phyloP scores from a whole-genome alignment of 495 filamentous ascomycete genomes.

The Extremus antarcticus region DNA sequence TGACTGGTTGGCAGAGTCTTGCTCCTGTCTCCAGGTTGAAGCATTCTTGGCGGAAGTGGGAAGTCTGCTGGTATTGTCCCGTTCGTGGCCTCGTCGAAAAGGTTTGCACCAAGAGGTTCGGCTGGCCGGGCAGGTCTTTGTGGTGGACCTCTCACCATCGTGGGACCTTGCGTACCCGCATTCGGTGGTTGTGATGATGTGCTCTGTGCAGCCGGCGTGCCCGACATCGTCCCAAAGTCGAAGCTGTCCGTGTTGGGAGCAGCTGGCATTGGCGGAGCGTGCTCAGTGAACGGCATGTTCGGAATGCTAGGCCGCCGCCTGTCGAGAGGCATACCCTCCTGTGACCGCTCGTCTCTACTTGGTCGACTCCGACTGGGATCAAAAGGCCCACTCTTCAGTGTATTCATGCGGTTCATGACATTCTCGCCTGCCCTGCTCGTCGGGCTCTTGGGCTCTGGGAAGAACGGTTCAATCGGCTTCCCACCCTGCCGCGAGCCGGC shows the following conservation, averaged over 20 bases:
- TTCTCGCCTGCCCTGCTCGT: constrained; percentile 29
- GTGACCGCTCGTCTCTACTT: constrained; percentile 1
- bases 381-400: constrained; percentile 58
- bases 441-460: constrained; percentile 41
- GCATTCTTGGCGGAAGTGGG: neutral
- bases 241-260: constrained; percentile 7
- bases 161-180: neutral
- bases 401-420: constrained; percentile 50
- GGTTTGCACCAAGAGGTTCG: neutral
- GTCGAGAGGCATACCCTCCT: constrained; percentile 9
- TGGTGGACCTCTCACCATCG: neutral
- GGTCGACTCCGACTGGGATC: constrained; percentile 29
- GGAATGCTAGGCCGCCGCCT: constrained; percentile 12
- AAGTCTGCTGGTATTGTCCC: neutral
- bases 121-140: neutral
- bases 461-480: constrained; percentile 21
- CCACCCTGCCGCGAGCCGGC: constrained; percentile 14
- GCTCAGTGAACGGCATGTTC: constrained; percentile 6
- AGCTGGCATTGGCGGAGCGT: constrained; percentile 5
- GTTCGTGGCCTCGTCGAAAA: neutral
- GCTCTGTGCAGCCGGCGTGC: neutral
- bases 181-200: constrained; percentile 3
- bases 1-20: neutral
- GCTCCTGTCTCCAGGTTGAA: neutral
- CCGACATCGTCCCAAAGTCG: neutral